Evolutionary conservation across 805 yeast species (phyloP).

Genomic region (Scheffersomyces ergatensis): DNA sequence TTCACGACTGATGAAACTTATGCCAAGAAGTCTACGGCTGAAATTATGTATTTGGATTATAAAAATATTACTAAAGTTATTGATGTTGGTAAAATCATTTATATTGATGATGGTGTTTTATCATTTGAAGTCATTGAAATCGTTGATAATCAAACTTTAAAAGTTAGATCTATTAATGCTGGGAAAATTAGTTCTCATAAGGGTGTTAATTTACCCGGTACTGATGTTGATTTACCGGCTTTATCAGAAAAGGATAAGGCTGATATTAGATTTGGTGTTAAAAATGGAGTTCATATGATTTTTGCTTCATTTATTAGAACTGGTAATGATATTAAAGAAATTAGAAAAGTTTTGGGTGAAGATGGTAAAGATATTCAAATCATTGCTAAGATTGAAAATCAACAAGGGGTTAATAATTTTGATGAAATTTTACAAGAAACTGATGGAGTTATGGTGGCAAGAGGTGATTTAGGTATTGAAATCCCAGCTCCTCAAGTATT

Average conservation of each 20-base stretch:
- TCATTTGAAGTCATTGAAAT: constrained; percentile 90
- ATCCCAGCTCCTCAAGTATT: constrained; percentile 99
- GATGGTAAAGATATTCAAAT: constrained; percentile 96
- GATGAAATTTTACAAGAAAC: constrained; percentile 93
- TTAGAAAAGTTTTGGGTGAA: constrained; percentile 94
- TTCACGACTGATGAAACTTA: constrained; percentile 88
- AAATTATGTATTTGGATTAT: constrained; percentile 88
- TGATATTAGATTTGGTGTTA: constrained; percentile 93
- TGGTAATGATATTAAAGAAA: constrained; percentile 83
- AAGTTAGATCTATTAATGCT: constrained; percentile 86
- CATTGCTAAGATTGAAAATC: constrained; percentile 97
- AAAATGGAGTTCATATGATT: constrained; percentile 96
- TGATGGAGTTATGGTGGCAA: constrained; percentile 99
- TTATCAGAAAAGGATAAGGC: constrained; percentile 93
- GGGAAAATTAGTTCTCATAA: constrained; percentile 96
- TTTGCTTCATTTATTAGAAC: constrained; percentile 98
- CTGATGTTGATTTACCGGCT: constrained; percentile 98
- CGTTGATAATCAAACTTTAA: constrained; percentile 74
- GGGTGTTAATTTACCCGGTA: constrained; percentile 99
- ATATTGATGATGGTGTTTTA: constrained; percentile 96
- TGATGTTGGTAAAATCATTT: constrained; percentile 82
- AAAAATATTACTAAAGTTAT: constrained; percentile 95
- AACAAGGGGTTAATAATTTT: constrained; percentile 99
- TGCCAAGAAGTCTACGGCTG: constrained; percentile 69
- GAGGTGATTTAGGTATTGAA: constrained; percentile 99